Evolutionary conservation across 805 yeast species (phyloP).

Genomic region (Nakazawaea wickerhamii): DNA sequence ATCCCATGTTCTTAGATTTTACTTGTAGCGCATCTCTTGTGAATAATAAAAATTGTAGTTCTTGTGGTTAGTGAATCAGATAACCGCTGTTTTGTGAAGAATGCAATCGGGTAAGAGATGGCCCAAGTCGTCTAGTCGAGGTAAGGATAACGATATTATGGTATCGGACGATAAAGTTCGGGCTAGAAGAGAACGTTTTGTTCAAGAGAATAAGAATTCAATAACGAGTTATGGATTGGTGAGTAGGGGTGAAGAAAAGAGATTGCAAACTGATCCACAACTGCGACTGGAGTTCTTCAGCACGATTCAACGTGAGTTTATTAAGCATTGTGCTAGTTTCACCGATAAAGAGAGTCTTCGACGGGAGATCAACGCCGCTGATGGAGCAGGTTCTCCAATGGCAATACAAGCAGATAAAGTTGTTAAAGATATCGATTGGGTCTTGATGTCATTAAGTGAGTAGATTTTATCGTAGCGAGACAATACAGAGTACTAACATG

Average conservation of each 20-base stretch:
- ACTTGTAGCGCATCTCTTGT: neutral
- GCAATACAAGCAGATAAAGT: neutral
- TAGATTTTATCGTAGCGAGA: neutral
- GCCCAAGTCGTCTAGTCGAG: neutral
- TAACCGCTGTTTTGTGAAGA: too few relatives aligned
- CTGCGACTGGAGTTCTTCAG: constrained; percentile 38
- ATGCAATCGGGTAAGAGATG: neutral
- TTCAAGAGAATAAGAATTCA: constrained; percentile 14
- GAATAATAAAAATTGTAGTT: too few relatives aligned
- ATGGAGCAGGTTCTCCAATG: neutral
- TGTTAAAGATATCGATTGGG: constrained; percentile 20
- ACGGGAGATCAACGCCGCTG: neutral
- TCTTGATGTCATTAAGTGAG: constrained; percentile 29
- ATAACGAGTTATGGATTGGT: constrained; percentile 42
- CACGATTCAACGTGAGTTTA: constrained; percentile 28
- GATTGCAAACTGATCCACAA: constrained; percentile 38
- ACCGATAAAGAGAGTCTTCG: constrained; percentile 10
- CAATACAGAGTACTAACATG: constrained; percentile 3
- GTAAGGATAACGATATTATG: neutral
- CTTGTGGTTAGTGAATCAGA: too few relatives aligned
- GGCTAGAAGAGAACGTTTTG: constrained; percentile 17
- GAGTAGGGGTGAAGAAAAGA: constrained; percentile 54
- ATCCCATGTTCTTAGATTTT: neutral
- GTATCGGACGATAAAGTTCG: neutral
- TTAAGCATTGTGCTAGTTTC: constrained; percentile 27